Evolutionary conservation across 1,139 yeast genomes (phyloP), one percentile per base, ranked within the genome.

Genomic region (Pichia sp.): DNA sequence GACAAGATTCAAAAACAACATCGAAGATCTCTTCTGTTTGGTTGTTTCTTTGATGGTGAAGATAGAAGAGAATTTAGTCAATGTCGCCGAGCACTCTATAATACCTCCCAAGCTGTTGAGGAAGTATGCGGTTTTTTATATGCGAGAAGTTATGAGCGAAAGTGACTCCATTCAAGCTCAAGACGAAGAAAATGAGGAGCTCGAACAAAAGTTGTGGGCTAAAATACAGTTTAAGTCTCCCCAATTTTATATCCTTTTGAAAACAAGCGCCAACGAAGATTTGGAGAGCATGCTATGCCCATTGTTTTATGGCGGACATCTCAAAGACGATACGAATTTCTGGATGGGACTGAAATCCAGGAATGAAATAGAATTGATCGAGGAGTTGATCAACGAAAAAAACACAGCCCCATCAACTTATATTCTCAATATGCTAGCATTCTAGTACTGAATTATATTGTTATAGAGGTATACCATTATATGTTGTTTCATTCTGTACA

Each of bases 321-420:
- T 57, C 4, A 43, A 49, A 10, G 41, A 47, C 8, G 41, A 52
- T 21, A 25, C 25, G 2, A 42, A 37, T n/a, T 55, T 57, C 34
- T 55, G 58, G 60, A 21, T 41, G 25, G 39, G 30, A 3, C 44
- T 54, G 23, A 51, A 52, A 45, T 4, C 26, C 4, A 23, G 39
- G 19, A 28, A 48, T 8, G 49, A 50, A 12, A 46, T 45, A 2
- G 55, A 54, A 9, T 46, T 55, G 25, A 50, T 51, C 18, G 54
- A 54, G 19, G 51, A 49, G 16, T 42, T 55, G 9, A 48, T 47
- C 2, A 47, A 40, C 13, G 46, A 43, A 8, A 13, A 23, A 13
- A 30, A 40, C n/a, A 48, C 49, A 2, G 26, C 49, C 6, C 55
- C 58, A 1, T 46, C 52, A 12, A 45, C 49, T 6, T 45, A 47